phyloP scores from a whole-genome alignment of 164 flowering plant genomes.

The Vitis rupestris region DNA sequence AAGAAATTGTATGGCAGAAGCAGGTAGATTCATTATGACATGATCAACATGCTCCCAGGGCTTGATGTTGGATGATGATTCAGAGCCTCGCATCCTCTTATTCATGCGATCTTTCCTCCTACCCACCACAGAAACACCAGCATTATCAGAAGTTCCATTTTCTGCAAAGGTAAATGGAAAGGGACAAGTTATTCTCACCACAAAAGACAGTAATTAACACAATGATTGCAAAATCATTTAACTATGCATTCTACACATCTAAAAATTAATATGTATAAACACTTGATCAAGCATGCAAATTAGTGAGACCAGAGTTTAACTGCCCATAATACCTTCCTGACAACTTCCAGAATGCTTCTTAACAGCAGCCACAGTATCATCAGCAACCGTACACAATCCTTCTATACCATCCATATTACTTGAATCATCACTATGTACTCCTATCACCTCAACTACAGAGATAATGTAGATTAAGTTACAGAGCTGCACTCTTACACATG shows the following conservation, averaged over 20 bases:
- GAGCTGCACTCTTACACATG: background rate
- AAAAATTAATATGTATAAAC: too few relatives aligned
- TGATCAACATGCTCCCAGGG: slow-evolving; percentile 97
- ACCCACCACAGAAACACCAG: slow-evolving; percentile 16
- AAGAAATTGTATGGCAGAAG: slow-evolving; percentile 89
- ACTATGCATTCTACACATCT: too few relatives aligned
- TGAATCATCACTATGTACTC: slow-evolving; percentile 12
- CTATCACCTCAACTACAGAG: slow-evolving; percentile 30
- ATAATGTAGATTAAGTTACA: slow-evolving; percentile 4
- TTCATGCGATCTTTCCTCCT: slow-evolving; percentile 42
- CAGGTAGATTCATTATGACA: slow-evolving; percentile 93
- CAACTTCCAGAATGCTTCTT: slow-evolving; percentile 51
- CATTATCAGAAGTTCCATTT: slow-evolving; percentile 26
- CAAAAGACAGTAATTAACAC: background rate
- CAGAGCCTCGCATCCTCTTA: slow-evolving; percentile 57
- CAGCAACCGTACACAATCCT: slow-evolving; percentile 17
- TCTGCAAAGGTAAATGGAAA: slow-evolving; percentile 29
- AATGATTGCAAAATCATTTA: too few relatives aligned
- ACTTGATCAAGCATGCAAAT: too few relatives aligned
- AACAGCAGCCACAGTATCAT: slow-evolving; percentile 22
- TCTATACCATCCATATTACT: slow-evolving; percentile 22
- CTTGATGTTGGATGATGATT: slow-evolving; percentile 33
- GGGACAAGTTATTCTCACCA: slow-evolving; percentile 1
- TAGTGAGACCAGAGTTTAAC: too few relatives aligned
- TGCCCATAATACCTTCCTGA: slow-evolving; percentile 36